Conservation (phyloP, 163 green algal genomes). For the Scenedesmus sp. region DNA sequence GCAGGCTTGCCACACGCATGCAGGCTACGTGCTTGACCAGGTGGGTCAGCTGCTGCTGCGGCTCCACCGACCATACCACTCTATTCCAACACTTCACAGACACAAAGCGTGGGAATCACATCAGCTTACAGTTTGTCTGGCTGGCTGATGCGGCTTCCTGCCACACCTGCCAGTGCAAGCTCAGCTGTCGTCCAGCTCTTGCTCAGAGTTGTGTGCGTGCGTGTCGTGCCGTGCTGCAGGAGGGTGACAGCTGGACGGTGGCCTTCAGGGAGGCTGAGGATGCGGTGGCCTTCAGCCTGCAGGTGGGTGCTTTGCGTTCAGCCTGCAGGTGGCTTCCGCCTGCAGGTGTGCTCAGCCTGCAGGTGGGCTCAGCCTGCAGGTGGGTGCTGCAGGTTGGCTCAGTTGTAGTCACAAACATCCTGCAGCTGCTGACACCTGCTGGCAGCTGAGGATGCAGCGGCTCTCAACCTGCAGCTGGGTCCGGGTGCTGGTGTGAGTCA, state of each 20-base stretch:
- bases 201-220: not conserved
- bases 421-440: no score
- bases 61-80: no score
- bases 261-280: conserved; percentile 68
- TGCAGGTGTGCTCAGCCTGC: no score
- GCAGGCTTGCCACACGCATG: conserved; percentile 47
- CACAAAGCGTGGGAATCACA: no score
- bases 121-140: no score
- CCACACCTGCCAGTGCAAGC: no score
- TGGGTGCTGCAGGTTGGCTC: no score
- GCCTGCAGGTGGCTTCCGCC: conserved; percentile 52
- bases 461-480: conserved; percentile 68
- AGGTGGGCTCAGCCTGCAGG: no score
- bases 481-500: not conserved
- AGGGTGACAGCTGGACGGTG: conserved; percentile 67
- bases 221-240: conserved; percentile 46
- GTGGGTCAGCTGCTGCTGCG: not conserved
- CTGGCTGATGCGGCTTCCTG: no score
- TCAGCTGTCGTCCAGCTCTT: no score
- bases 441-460: conserved; percentile 69
- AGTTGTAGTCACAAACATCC: no score
- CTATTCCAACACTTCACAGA: not conserved
- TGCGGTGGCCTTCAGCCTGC: conserved; percentile 69
- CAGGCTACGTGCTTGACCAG: conserved; percentile 65
- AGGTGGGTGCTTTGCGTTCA: conserved; percentile 54